Evolutionary conservation across 1,139 yeast genomes (phyloP), one percentile per base, ranked within the genome.

Genomic region (Yamadazyma triangularis): DNA sequence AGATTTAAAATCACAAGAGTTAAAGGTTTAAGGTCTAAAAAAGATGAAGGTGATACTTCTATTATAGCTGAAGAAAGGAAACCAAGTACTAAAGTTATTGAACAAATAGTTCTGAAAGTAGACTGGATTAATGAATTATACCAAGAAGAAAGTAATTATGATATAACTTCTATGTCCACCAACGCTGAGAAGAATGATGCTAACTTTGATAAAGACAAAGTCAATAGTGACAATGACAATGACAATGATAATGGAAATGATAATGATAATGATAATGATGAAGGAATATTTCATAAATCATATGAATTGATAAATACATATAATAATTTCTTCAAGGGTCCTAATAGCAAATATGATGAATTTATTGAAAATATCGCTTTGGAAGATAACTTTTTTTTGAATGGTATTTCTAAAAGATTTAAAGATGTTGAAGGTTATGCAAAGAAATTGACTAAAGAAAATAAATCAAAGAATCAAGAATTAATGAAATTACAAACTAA

Each of bases 401-500:
- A 72, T 29, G 79, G 88, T 1, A 79, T 88, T 2, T 68, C 80
- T 21, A 79, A 82, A 48, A 67, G 98, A 38, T 88, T 91, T 49
- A 76, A 75, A 37, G 97, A 89, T 50, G 94, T 89, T 30, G 97
- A 91, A 53, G 79, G 82, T n/a, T 69, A 88, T 44, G 97, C 97
- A 1, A 79, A 93, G 48, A 83, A 79, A 48, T 69, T 86, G 37
- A 85, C 89, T 35, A 81, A 81, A 48, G 96, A 88, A 44, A 80
- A 76, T 41, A 77, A 75, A 44, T 50, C 60, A 30, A 65, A 72
- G 34, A 64, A 73, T 33, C 73, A 71, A 40, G 73, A 71, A 41
- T 32, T 66, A 15, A 46, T 51, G 36, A 50, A 58, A 38, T 41
- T 70, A 24, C 51, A 57, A 25, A 50, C 58, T 28, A 69, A 64